Conservation (phyloP, 1,139 yeast species). For the Diutina sp. region DNA sequence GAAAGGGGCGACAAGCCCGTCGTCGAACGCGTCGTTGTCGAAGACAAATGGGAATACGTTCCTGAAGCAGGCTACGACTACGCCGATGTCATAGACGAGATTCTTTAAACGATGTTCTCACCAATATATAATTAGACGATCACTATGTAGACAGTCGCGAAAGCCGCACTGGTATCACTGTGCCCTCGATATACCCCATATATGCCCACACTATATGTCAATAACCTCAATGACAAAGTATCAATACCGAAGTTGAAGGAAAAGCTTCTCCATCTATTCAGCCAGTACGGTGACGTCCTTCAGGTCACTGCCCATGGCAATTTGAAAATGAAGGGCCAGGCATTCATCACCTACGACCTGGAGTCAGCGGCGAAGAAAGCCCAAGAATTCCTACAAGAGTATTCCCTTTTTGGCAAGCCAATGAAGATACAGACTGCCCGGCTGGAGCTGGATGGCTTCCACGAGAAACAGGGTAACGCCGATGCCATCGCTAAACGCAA, state of each 20-base stretch:
- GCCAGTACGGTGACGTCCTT: conserved; percentile 34
- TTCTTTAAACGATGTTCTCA: background rate
- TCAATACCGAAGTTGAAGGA: conserved; percentile 37
- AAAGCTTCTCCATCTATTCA: conserved; percentile 28
- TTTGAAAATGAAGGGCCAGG: conserved; percentile 68
- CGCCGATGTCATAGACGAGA: background rate
- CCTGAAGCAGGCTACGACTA: background rate
- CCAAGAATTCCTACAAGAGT: conserved; percentile 26
- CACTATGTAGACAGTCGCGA: background rate
- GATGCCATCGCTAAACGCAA: conserved; percentile 7
- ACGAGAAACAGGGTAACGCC: conserved; percentile 5
- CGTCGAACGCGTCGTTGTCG: background rate
- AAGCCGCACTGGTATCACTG: background rate
- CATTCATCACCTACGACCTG: conserved; percentile 56
- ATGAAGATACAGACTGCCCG: conserved; percentile 33
- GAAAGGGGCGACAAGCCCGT: background rate
- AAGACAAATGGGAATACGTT: background rate
- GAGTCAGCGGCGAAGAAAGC: conserved; percentile 38
- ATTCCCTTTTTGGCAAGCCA: conserved; percentile 39
- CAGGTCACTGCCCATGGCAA: conserved; percentile 51
- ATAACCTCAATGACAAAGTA: conserved; percentile 64
- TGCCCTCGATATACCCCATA: background rate
- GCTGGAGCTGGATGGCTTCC: conserved; percentile 31
- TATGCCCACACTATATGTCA: conserved; percentile 37
- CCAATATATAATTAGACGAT: too few relatives aligned